A percentile compares a stretch with the other conserved stretches of the same genome.
These are phyloP conservation scores for Ganoderma leucocontextum DNA, from an alignment of 1,284 basidiomycete genomes.

Conservation along the genomic window DNA sequence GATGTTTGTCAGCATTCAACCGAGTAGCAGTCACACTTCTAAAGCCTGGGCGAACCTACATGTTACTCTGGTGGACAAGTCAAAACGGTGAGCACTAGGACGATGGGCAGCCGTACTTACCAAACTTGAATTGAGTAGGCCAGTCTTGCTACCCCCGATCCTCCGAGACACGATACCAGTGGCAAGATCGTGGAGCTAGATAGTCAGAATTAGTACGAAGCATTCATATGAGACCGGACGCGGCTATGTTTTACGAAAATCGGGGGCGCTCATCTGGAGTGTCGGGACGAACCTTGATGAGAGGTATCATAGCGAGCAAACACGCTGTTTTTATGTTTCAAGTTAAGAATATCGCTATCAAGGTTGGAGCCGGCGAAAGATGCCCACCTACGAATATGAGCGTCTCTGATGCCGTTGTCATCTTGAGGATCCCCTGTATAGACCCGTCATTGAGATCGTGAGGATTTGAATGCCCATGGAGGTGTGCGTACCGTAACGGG, in stretches of 20 bases:
- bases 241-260: neutral
- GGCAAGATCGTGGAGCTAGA: slow-evolving; percentile 80
- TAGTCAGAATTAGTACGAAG: neutral
- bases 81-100: slow-evolving; percentile 20
- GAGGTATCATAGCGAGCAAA: slow-evolving; percentile 70
- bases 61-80: slow-evolving; percentile 60
- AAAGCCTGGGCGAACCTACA: slow-evolving; percentile 51
- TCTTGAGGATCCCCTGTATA: slow-evolving; percentile 68
- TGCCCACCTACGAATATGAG: slow-evolving; percentile 70
- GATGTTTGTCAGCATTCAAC: neutral
- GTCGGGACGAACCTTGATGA: slow-evolving; percentile 65
- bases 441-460: neutral
- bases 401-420: slow-evolving; percentile 62
- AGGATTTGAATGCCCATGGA: slow-evolving; percentile 10
- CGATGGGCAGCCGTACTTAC: slow-evolving; percentile 44
- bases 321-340: slow-evolving; percentile 53
- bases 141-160: slow-evolving; percentile 80
- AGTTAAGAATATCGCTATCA: slow-evolving; percentile 11
- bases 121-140: slow-evolving; percentile 85
- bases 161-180: slow-evolving; percentile 80
- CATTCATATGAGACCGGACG: neutral
- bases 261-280: neutral
- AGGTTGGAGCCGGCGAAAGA: slow-evolving; percentile 6
- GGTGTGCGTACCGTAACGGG: slow-evolving; percentile 64
- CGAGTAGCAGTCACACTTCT: neutral